Base-by-base conservation (phyloP, 176 grass and related monocot genomes). In the Musa beccarii region DNA sequence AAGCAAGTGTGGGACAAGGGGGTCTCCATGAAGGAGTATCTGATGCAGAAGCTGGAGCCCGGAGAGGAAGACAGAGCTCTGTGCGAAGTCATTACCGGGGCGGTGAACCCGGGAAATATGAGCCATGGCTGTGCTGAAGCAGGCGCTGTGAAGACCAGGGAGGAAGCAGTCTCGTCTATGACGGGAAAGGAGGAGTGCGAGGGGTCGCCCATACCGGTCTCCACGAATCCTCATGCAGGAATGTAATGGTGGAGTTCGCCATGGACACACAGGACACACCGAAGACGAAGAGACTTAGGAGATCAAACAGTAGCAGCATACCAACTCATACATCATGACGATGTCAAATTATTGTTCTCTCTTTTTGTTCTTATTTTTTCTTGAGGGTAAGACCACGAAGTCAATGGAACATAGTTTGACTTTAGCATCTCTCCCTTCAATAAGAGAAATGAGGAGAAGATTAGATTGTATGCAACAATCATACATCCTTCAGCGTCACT, bases 21-120 rank as follows among this genome's bases (percentile, higher is more conserved):
- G 11, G 79, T 80, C 11, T 81, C 74, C 0, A 20, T 85, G 69
- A 93, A 73, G 49, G 90, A 87, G 53, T 97, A 88, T 52, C 59
- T 93, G 72, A 72, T 84, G 2, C 83, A 97, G 75, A 89, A 84
- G 80, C 82, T 97, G 29, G 88, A 87, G 5, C 93, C 93, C 0
- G 78, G 80, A 9, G 93, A 97, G n/a, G 93, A 90, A 49, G 77
- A 97, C 49, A 69, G 83, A 29, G 78, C 77, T 0, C 82, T 97
- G 28, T 90, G 93, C 70, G 53, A 83, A 12, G 68, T 71, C 34
- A 71, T 71, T 20, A 71, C 69, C 34, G 25, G 21, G 49, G 69
- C 69, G 10, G 49, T 71, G 69, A 71, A n/a, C 49, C 69, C 49
- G 3, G 10, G 49, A 51, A 52, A 71, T 4, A 9, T 11, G 5